phyloP scores from a whole-genome alignment of 2,329 filamentous ascomycete genomes.

The Elsinoe batatas region DNA sequence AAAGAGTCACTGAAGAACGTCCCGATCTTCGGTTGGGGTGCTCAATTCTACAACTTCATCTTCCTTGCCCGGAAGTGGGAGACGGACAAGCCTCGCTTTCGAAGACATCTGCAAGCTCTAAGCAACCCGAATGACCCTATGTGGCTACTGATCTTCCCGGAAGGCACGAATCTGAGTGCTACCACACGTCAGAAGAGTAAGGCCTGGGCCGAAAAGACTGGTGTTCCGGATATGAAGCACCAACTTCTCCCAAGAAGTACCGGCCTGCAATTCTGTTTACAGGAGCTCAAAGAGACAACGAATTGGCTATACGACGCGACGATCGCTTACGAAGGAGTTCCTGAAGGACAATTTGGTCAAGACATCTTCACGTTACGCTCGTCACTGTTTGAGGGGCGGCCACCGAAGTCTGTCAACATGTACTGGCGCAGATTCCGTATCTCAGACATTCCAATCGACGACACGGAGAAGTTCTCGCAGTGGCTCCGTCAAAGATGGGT shows the following conservation, averaged over 20 bases:
- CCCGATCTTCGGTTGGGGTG: slow-evolving; percentile 65
- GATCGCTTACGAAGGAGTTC: slow-evolving; percentile 81
- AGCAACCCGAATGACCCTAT: slow-evolving; percentile 62
- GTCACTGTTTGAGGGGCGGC: slow-evolving; percentile 74
- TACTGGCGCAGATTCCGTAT: slow-evolving; percentile 80
- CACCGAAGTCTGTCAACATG: slow-evolving; percentile 86
- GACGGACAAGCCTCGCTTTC: slow-evolving; percentile 60
- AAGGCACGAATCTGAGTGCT: slow-evolving; percentile 69
- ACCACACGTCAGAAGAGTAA: slow-evolving; percentile 60
- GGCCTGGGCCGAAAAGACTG: slow-evolving; percentile 66
- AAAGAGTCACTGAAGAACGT: slow-evolving; percentile 78
- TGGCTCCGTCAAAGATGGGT: slow-evolving; percentile 79
- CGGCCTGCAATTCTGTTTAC: slow-evolving; percentile 65
- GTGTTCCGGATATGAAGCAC: slow-evolving; percentile 58
- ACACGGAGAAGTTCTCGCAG: slow-evolving; percentile 58
- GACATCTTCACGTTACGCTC: slow-evolving; percentile 72
- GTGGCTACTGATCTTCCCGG: slow-evolving; percentile 80
- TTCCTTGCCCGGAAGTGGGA: slow-evolving; percentile 81
- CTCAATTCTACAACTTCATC: slow-evolving; percentile 78
- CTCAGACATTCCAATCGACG: slow-evolving; percentile 67
- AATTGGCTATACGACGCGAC: slow-evolving; percentile 86
- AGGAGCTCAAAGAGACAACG: slow-evolving; percentile 59
- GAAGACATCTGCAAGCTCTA: slow-evolving; percentile 60
- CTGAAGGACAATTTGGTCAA: slow-evolving; percentile 72
- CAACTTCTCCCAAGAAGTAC: slow-evolving; percentile 66